Base-by-base conservation (phyloP, 768 basidiomycete species). In the Cystobasidium tubakii region DNA sequence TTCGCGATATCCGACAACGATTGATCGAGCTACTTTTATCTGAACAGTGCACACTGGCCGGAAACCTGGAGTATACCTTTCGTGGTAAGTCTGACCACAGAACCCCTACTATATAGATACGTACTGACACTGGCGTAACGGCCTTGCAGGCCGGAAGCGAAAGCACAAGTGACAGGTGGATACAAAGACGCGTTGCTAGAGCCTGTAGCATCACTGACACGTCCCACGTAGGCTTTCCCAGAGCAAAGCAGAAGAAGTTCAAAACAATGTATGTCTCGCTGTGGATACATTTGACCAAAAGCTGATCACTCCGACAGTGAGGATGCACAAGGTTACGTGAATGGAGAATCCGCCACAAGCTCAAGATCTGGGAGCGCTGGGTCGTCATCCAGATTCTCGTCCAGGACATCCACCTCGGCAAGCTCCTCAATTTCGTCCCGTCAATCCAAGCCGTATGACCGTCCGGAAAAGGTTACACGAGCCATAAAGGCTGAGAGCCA, bases 261-360 rank as follows among this genome's bases (percentile, higher is more conserved):
- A 65, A 42, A 31, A 65, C 63, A 39, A 10, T 65, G 63, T 65
- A 4, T 19, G 57, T 39, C 6, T 4, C 17, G 25, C 57, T 15
- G 23, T 7, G n/a, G n/a, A n/a, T n/a, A n/a, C n/a, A 21, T 57
- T 31, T 25, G 21, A 7, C 29, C 54, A 12, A 55, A 2, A 31
- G 57, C 43, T 27, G 34, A 27, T 33, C 31, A 12, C 13, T 39
- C 63, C n/a, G 7, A 6, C 63, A 65, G 63, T 17, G 25, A 33
- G 63, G 63, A 65, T 17, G 63, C 63, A 25, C 63, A 65, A 65
- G 29, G 33, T 17, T 65, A 27, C 13, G 33, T 65, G 25, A 65
- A 42, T 4, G 63, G 63, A 12, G 23, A 17, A 3, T 12, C 57
- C 57, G 57, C 36, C 57, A 31, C 63, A 65, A 43, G 33, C 6